Evolutionary conservation across 148 eudicot genomes (phyloP).

Genomic region (Rhododendron mucronatum): DNA sequence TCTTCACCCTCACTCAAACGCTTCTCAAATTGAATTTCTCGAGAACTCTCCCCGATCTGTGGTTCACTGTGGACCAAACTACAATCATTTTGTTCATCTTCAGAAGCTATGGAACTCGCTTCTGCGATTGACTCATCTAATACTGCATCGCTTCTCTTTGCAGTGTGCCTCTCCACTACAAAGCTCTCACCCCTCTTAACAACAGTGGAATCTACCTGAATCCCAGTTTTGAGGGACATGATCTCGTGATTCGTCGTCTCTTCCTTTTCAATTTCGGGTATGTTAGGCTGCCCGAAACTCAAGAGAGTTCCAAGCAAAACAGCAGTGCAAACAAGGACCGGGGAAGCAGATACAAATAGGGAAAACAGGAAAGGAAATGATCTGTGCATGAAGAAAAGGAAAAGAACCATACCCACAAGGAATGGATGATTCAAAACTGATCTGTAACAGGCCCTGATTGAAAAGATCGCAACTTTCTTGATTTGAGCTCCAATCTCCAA

Average conservation of each 20-base stretch:
- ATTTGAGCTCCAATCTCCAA: slow-evolving; percentile 18
- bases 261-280: slow-evolving; percentile 20
- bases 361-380: slow-evolving; percentile 50
- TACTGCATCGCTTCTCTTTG: slow-evolving; percentile 21
- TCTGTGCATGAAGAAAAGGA: slow-evolving; percentile 31
- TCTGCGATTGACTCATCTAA: slow-evolving; percentile 29
- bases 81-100: slow-evolving; percentile 6
- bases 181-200: slow-evolving; percentile 27
- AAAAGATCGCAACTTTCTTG: slow-evolving; percentile 18
- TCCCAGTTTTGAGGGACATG: slow-evolving; percentile 15
- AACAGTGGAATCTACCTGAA: slow-evolving; percentile 11
- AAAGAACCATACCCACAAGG: slow-evolving; percentile 23
- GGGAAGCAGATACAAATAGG: slow-evolving; percentile 51
- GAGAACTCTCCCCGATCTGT: not conserved
- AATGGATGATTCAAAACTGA: slow-evolving; percentile 43
- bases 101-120: slow-evolving; percentile 3
- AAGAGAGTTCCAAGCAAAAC: slow-evolving; percentile 44
- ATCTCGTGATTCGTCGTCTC: slow-evolving; percentile 13
- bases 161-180: slow-evolving; percentile 22
- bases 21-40: slow-evolving; percentile 18
- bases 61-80: not conserved
- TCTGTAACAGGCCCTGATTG: slow-evolving; percentile 30
- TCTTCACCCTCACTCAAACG: slow-evolving; percentile 8
- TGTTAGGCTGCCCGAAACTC: slow-evolving; percentile 41
- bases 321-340: slow-evolving; percentile 48